A percentile compares a stretch with the other conserved stretches of the same genome.
phyloP scores from a whole-genome alignment of 2,329 filamentous ascomycete species.

The Metarhizium guizhouense region DNA sequence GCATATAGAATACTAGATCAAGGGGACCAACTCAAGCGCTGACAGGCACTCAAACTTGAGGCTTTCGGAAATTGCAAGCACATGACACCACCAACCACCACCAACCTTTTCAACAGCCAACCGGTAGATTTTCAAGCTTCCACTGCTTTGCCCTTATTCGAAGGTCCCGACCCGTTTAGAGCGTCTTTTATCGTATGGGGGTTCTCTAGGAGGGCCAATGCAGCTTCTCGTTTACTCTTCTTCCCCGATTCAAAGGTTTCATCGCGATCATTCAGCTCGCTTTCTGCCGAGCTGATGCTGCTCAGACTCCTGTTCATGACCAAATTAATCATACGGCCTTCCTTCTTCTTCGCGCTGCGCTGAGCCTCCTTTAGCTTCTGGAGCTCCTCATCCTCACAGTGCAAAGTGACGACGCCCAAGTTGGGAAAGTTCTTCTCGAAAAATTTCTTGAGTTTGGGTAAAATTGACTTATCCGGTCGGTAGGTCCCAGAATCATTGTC shows the following conservation, averaged over 20 bases:
- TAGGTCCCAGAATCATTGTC: slow-evolving; percentile 96
- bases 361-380: slow-evolving; percentile 68
- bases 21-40: not conserved
- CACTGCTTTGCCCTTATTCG: slow-evolving; percentile 8
- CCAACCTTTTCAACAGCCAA: not conserved
- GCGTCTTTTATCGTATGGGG: slow-evolving; percentile 34
- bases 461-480: slow-evolving; percentile 67
- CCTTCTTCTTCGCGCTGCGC: slow-evolving; percentile 60
- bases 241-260: slow-evolving; percentile 26
- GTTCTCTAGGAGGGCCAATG: slow-evolving; percentile 41
- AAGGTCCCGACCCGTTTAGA: slow-evolving; percentile 18
- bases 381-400: slow-evolving; percentile 72
- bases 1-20: not conserved
- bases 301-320: slow-evolving; percentile 48
- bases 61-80: not conserved
- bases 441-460: slow-evolving; percentile 64
- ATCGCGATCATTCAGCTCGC: slow-evolving; percentile 39
- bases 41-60: not conserved
- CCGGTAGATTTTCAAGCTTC: not conserved
- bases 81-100: not conserved
- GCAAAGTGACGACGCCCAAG: slow-evolving; percentile 62
- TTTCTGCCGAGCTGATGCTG: slow-evolving; percentile 44
- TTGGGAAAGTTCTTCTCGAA: slow-evolving; percentile 67
- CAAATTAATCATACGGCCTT: slow-evolving; percentile 42
- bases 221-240: slow-evolving; percentile 44